phyloP scores from a whole-genome alignment of 306 rosid species.

The apple (Malus domestica) region ASM211411v1 NC_041789.1:31553001-31553500 shows the following conservation, averaged over 20 bases:
- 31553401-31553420: conserved; percentile 48
- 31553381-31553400: neutral
- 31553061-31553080: neutral
- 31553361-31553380: neutral
- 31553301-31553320: neutral
- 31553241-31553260: conserved; percentile 81
- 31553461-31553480: conserved; percentile 74
- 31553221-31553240: conserved; percentile 69
- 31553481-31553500: conserved; percentile 83
- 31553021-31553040: neutral
- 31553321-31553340: neutral
- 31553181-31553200: conserved; percentile 88
- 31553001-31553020: neutral
- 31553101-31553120: neutral
- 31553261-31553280: conserved; percentile 82
- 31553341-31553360: neutral
- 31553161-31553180: conserved; percentile 21
- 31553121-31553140: neutral
- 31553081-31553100: neutral
- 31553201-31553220: conserved; percentile 71
- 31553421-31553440: conserved; percentile 74
- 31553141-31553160: conserved; percentile 12
- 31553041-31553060: neutral
- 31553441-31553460: conserved; percentile 54
- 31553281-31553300: conserved; percentile 37